phyloP scores from a whole-genome alignment of 106 monocot genomes.

The Dioscorea alata region DNA sequence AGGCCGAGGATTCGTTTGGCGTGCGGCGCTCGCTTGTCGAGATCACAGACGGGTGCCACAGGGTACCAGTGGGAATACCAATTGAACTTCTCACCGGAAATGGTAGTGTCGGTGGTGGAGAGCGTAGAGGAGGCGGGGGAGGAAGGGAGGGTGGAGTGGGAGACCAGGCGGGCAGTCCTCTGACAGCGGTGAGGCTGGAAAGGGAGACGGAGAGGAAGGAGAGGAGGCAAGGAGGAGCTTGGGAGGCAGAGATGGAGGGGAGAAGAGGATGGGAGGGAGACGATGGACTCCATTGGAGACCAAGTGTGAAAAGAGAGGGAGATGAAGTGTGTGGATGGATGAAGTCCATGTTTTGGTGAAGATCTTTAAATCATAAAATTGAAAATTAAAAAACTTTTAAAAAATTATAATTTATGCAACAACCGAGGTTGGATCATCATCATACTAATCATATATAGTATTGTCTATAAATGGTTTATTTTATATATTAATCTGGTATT shows the following conservation, averaged over 20 bases:
- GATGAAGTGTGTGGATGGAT: too few relatives aligned
- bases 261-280: neutral
- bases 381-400: too few relatives aligned
- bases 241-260: neutral
- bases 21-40: conserved; percentile 77
- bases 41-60: conserved; percentile 67
- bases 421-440: too few relatives aligned
- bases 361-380: too few relatives aligned
- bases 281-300: neutral
- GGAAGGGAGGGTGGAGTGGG: neutral
- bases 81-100: conserved; percentile 47
- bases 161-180: neutral
- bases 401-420: too few relatives aligned
- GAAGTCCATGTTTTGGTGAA: too few relatives aligned
- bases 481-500: too few relatives aligned
- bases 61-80: conserved; percentile 93
- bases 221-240: neutral
- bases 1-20: conserved; percentile 71
- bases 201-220: neutral
- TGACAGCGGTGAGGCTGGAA: neutral
- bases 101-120: neutral
- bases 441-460: too few relatives aligned
- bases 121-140: neutral
- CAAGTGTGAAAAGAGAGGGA: neutral
- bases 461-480: too few relatives aligned